Base-by-base conservation (phyloP, 495 filamentous ascomycete genomes). In the Penicillium coprophilum region DNA sequence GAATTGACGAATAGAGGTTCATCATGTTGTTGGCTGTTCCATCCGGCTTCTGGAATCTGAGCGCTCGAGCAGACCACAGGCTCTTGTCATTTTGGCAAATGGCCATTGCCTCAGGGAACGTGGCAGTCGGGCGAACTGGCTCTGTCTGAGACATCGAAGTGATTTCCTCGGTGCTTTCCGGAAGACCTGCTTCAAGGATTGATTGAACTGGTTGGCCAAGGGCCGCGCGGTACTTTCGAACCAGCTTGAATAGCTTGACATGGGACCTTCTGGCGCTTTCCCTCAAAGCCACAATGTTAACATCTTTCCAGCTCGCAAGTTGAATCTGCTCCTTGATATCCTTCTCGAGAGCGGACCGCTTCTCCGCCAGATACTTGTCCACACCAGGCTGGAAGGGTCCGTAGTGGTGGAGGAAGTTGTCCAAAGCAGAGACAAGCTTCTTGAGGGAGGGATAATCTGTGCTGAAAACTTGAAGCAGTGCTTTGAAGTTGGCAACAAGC, bases 231-330 rank as follows among this genome's bases (percentile, higher is more conserved):
- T 95, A 97, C 72, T 95, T 96, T 46, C 90, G 81, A 48, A 99
- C 89, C 27, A 95, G 73, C 63, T 90, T 93, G 71, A 95, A 93
- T 10, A 99, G 78, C 67, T 95, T 96, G 60, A 87, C 83, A 67
- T 97, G 95, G 8, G 93, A 97, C 53, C 87, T 85, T 65, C 86
- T 83, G 2, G 94, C 90, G 70, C 92, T 96, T 56, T 96, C 92
- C 63, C 84, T 80, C 38, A 99, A 73, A 7, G 90, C 88, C 51
- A 88, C 84, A 49, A 99, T 93, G 59, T 96, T 97, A 21, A 88
- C 96, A 61, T 97, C 95, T 65, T 95, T 94, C 95, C 95, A 97
- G 66, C 89, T 96, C 2, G 91, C 90, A 54, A 97, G 71, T 30
- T 92, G 80, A 20, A 97, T 79, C 28, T 96, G 86, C 58, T 96